Base-by-base conservation (phyloP, 1,139 yeast species). In the Yamadazyma dushanensis region DNA sequence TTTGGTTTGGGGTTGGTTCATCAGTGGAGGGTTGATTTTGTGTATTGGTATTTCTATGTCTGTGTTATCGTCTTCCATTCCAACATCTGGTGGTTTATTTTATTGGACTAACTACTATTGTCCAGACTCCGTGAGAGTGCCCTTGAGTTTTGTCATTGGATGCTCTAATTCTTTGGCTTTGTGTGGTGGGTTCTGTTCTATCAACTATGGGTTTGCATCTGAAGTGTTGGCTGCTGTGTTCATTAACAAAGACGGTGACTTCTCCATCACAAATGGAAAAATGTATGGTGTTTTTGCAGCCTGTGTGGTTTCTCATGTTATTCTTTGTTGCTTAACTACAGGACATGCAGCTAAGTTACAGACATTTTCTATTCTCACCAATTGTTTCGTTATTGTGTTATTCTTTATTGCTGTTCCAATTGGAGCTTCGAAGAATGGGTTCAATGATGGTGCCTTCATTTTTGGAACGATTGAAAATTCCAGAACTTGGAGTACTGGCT, bases 1-100 rank as follows among this genome's bases (percentile, higher is more conserved):
- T 4, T 66, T 78, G 16, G 74, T 80, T 14, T 83, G 88, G 87
- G 86, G 88, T 36, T 83, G 88, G 87, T 68, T 81, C 38, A 63
- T 73, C 34, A 74, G 81, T 28, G 75, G 77, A n/a, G 43, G 70
- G 35, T 80, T 81, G 44, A 75, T 83, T 41, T 55, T 80, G 35
- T 60, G 71, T 40, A 73, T 78, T 38, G 88, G 87, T 9, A 46
- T 71, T 37, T 70, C 83, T n/a, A 80, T 82, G 66, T 75, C 85
- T 11, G 80, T 80, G 44, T 60, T 80, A 36, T 83, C 83, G 1
- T 74, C 82, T 20, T 73, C 85, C n/a, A 76, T 79, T 53, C 89
- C 89, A 34, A 80, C 89, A 3, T 71, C 82, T 16, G 88, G 89
- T 39, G 89, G 88, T 6, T 63, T 81, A 49, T 81, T 80, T 54